Evolutionary conservation across 768 basidiomycete genomes (phyloP).

Genomic region (Naematelia encephala): DNA sequence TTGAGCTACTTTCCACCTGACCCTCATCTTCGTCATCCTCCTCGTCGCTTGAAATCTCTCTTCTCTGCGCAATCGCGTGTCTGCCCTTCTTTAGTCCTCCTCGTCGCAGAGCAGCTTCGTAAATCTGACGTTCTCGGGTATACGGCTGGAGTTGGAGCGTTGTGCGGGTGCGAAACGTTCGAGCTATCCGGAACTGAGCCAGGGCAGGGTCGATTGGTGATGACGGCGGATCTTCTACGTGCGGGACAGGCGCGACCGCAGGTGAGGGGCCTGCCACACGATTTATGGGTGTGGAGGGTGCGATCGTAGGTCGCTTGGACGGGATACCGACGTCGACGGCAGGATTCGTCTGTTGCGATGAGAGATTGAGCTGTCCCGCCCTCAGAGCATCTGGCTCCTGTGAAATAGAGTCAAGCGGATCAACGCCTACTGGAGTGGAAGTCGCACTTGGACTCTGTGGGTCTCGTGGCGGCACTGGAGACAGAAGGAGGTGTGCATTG

Average conservation of each 20-base stretch:
- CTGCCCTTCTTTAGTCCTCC: conserved; percentile 41
- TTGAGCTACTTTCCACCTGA: conserved; percentile 11
- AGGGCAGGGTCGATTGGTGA: conserved; percentile 26
- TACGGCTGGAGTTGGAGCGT: conserved; percentile 49
- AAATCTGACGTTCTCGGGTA: conserved; percentile 42
- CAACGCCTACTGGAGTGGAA: not conserved
- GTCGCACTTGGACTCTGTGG: not conserved
- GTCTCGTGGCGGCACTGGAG: not conserved
- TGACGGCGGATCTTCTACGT: not conserved
- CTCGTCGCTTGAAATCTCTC: conserved; percentile 21
- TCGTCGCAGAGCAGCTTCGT: conserved; percentile 41
- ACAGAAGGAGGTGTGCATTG: not conserved
- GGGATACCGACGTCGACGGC: too few species aligned
- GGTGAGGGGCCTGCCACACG: not conserved
- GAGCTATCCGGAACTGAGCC: conserved; percentile 31
- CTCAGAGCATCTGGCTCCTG: too few species aligned
- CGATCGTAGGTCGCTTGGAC: too few species aligned
- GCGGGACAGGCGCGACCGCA: not conserved
- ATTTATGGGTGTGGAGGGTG: too few species aligned
- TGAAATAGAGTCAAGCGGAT: too few species aligned
- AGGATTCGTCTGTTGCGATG: too few species aligned
- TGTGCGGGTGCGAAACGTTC: conserved; percentile 46
- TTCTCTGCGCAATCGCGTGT: conserved; percentile 21
- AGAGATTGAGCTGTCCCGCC: too few species aligned
- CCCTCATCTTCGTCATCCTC: conserved; percentile 28